phyloP scores from a whole-genome alignment of 768 basidiomycete genomes.

The Tulasnella sp. region DNA sequence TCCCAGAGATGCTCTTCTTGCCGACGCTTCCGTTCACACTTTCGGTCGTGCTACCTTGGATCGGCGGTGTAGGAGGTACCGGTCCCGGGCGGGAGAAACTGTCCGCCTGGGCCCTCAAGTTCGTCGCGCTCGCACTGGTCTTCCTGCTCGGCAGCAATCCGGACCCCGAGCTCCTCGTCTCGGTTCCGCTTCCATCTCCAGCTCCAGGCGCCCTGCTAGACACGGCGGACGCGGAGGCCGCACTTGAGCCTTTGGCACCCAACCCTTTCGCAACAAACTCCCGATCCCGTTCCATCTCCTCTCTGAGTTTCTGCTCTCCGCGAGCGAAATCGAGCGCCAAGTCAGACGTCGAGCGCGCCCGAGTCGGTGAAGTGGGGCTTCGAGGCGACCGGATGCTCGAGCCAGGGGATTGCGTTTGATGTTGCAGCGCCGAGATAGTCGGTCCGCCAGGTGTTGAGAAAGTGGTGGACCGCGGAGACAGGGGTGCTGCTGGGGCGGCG shows the following conservation, averaged over 20 bases:
- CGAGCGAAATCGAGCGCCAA: conserved; percentile 2
- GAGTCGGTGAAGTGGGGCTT: conserved; percentile 3
- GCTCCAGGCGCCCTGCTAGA: not conserved
- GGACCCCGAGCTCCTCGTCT: not conserved
- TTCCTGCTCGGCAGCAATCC: not conserved
- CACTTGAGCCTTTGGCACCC: not conserved
- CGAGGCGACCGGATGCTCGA: not conserved
- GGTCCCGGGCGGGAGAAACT: not conserved
- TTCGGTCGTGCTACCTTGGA: not conserved
- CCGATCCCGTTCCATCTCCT: conserved; percentile 1
- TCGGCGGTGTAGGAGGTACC: not conserved
- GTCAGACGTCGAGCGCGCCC: conserved; percentile 13
- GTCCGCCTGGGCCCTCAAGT: not conserved
- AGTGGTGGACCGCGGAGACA: not conserved
- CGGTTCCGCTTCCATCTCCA: not conserved
- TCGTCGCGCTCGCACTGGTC: not conserved
- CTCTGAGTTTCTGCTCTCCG: not conserved
- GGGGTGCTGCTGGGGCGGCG: not conserved
- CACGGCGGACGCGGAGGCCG: not conserved
- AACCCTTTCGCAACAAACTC: not conserved
- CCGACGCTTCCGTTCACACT: not conserved
- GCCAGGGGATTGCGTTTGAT: not conserved
- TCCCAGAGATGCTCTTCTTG: not conserved
- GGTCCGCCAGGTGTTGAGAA: conserved; percentile 2
- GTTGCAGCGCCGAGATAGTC: not conserved